Conservation (phyloP, 257 asterid genomes). For the Plantago major region DNA sequence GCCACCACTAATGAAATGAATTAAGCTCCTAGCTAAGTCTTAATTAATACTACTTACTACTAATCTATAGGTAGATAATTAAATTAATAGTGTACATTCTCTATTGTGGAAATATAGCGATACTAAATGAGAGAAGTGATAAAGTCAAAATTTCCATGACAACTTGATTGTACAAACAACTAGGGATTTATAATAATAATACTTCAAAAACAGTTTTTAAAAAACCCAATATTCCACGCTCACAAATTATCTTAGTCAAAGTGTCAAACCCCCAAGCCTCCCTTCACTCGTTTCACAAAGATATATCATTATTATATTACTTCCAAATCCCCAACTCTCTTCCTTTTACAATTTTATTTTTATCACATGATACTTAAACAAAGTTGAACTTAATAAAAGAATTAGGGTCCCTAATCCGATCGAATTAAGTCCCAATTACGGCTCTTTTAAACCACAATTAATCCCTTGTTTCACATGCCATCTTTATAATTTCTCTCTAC, state of each 20-base stretch:
- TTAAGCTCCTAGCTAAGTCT: conserved; percentile 7
- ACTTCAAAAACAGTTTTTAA: neutral
- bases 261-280: conserved; percentile 51
- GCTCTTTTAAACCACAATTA: conserved; percentile 25
- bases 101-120: conserved; percentile 26
- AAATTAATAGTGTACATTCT: conserved; percentile 14
- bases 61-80: conserved; percentile 8
- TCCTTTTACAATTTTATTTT: too few species aligned
- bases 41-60: neutral
- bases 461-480: conserved; percentile 16
- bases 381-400: too few species aligned
- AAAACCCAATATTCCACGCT: conserved; percentile 9
- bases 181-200: neutral
- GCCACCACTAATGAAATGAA: neutral
- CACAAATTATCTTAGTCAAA: conserved; percentile 42
- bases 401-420: too few species aligned
- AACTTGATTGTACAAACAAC: conserved; percentile 24
- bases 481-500: neutral
- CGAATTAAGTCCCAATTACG: conserved; percentile 31
- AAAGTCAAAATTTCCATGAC: conserved; percentile 42
- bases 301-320: neutral
- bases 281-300: conserved; percentile 26
- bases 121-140: conserved; percentile 12
- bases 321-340: neutral
- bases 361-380: too few species aligned